Evolutionary conservation across 73 alveolate genomes (phyloP), one percentile per base, ranked within the genome.

Genomic region (Tetrahymena elliotti): DNA sequence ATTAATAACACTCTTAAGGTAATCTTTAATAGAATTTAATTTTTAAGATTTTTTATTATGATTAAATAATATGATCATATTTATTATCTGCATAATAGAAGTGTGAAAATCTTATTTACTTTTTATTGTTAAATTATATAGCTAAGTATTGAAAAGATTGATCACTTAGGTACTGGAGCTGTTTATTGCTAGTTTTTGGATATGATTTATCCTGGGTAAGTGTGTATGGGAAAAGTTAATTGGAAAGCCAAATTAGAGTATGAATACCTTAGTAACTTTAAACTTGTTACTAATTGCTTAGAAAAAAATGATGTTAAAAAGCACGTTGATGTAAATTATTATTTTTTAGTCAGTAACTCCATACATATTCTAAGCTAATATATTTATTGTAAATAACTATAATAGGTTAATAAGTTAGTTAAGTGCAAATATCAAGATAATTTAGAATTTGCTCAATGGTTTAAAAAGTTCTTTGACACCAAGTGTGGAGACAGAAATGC

Each of bases 171-270:
- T 9, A 97, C 99, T 6, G 99, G 99, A 16, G 99, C 99, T 33
- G 96, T 97, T 20, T 97, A 97, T 95, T 97, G 98, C 93, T 96
- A 97, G 83, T 94, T 97, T 35, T 94, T 97, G 53, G 99, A 97
- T 93, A 96, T 98, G 27, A 95, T 97, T 53, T 97, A 95, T 94
- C 99, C 99, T 13, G 97, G 97, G 11, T 54, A 96, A 4, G 98
- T 97, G 4, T 47, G 93, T 35, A 94, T 97, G 98, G 93, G 96
- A 52, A 96, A 96, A 93, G 95, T 97, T 16, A 97, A 97, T 88
- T 97, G 99, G 99, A 96, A 97, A 83, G 99, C 99, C 31, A 98
- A 98, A 93, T 95, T 96, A 93, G 98, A 98, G 84, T 95, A 95
- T 52, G 99, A 98, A 84, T 97, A 94, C 93, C 95, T 97, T 52